Evolutionary conservation across 2,329 filamentous ascomycete genomes (phyloP), one percentile per base, ranked within the genome.

Genomic region (Aspergillus sp.): DNA sequence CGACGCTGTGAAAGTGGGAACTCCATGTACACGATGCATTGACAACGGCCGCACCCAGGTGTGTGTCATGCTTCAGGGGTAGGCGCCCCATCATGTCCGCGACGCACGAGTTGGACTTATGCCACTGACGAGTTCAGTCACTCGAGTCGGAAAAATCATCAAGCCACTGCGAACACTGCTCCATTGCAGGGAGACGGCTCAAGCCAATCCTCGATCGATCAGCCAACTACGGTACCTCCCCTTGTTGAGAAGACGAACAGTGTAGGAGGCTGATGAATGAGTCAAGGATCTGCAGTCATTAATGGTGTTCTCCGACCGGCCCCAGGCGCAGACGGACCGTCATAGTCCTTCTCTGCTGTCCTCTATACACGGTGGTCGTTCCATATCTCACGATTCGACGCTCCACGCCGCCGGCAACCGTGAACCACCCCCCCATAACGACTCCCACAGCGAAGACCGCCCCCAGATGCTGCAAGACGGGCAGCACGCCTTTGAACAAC

Each of bases 1-100:
- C 46, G 34, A 48, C 34, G 31, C 46, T 6, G 21, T 17, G 19
- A 41, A 48, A n/a, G 46, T 48, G 17, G 46, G 32, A 21, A 48
- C 34, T 3, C 46, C 46, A 3, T 48, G 46, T 25, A 40, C 46
- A 23, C 31, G 46, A 17, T 48, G 46, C 19, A 25, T 36, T 14
- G 34, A 48, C 11, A 40, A 21, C 11, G 31, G 38, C 4, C 46
- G 46, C 34, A 41, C 34, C 31, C 19, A 38, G 13, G 21, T 40
- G 5, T 48, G 46, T 19, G 31, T 47, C 5, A 47, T 47, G 45
- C 29, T 47, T 14, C 45, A 47, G 21, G 25, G 29, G 29, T 32
- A 32, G 29, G 29, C 29, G 29, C 29, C 13, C 29, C 29, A 13
- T 32, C 29, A 32, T 31, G n/a, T 34, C 45, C n/a, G 45, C 45